A percentile compares a stretch with the other conserved stretches of the same genome.
Conservation (phyloP, 139 green algal species). For the Closterium sp. region DNA sequence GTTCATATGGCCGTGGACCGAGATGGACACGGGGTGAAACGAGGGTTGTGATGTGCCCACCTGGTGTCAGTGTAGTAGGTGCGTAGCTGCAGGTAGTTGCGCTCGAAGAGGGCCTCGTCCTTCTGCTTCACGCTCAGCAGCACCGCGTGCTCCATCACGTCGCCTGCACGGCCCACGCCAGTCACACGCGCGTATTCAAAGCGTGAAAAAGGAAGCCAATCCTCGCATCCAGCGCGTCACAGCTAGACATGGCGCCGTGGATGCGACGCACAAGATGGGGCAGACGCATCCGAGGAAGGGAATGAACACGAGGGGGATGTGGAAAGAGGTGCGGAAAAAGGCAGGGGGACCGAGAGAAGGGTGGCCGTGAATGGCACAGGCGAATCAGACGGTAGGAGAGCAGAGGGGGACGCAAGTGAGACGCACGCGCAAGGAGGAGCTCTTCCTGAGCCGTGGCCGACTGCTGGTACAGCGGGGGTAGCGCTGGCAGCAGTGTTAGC, state of each 20-base stretch:
- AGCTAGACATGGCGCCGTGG: neutral
- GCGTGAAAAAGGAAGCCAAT: no score
- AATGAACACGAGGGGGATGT: neutral
- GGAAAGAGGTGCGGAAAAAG: neutral
- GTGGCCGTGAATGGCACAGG: neutral
- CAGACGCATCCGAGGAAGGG: neutral
- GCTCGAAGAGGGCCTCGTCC: constrained; percentile 85
- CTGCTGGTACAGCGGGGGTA: constrained; percentile 41
- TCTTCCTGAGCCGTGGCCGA: constrained; percentile 36
- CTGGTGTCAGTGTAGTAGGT: constrained; percentile 85
- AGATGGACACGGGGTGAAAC: neutral
- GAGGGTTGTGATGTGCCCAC: constrained; percentile 42
- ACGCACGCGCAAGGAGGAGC: constrained; percentile 38
- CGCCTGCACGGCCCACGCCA: constrained; percentile 72
- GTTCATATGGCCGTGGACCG: neutral
- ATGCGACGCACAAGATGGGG: neutral
- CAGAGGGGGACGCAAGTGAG: neutral
- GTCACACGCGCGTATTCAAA: no score
- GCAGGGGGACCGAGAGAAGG: neutral
- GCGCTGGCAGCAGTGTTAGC: constrained; percentile 41
- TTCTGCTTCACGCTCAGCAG: constrained; percentile 71
- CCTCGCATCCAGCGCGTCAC: neutral
- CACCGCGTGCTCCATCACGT: constrained; percentile 84
- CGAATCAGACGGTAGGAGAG: neutral
- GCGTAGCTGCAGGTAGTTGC: constrained; percentile 82